phyloP scores from a whole-genome alignment of 768 basidiomycete species.

The Podaxis rugospora region DNA sequence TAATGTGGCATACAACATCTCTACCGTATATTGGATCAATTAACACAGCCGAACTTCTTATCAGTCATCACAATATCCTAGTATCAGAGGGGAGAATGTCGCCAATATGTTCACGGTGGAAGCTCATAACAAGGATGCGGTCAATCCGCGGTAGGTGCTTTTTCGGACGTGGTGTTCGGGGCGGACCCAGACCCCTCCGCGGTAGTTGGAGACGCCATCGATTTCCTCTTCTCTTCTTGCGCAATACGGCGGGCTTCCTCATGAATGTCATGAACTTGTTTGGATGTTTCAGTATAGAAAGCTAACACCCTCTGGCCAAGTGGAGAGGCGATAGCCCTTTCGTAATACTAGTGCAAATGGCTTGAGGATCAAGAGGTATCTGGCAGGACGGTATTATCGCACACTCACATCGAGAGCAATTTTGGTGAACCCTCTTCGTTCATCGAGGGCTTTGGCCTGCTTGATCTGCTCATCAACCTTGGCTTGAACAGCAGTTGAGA shows the following conservation, averaged over 20 bases:
- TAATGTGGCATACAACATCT: no score
- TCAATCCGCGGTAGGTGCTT: not conserved
- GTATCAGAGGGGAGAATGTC: no score
- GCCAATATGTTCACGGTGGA: not conserved
- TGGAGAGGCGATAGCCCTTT: conserved; percentile 68
- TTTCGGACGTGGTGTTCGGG: not conserved
- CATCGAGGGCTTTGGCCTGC: conserved; percentile 72
- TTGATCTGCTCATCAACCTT: conserved; percentile 60
- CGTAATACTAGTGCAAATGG: conserved; percentile 58
- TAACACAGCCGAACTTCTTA: no score
- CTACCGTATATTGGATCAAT: no score
- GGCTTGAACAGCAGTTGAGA: conserved; percentile 68
- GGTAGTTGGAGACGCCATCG: conserved; percentile 3
- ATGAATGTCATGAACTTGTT: conserved; percentile 89
- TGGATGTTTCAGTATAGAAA: conserved; percentile 87
- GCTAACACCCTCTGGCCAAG: conserved; percentile 68
- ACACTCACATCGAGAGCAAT: conserved; percentile 58
- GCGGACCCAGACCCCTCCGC: conserved; percentile 10
- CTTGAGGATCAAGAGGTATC: not conserved
- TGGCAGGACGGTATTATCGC: not conserved
- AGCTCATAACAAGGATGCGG: not conserved
- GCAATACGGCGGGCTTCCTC: conserved; percentile 88
- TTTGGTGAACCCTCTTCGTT: conserved; percentile 74
- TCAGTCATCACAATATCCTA: no score
- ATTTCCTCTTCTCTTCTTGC: conserved; percentile 44